Evolutionary conservation across 305 asterid species (phyloP).

Genomic region (Fraxinus angustifolia): DNA sequence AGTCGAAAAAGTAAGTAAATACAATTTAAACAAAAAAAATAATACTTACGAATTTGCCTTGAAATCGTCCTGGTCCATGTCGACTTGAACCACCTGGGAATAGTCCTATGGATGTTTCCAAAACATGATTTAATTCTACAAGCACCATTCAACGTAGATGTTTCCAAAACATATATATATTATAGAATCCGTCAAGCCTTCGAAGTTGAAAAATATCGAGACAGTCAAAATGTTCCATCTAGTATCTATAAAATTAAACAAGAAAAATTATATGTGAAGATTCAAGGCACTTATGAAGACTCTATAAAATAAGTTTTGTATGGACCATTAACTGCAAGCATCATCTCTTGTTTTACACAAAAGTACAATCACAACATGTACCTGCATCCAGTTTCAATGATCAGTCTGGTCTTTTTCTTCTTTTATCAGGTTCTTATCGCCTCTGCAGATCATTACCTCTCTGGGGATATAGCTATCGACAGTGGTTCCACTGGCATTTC

Average conservation of each 20-base stretch:
- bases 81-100: background rate
- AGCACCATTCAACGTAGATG: background rate
- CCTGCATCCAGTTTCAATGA: conserved; percentile 6
- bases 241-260: background rate
- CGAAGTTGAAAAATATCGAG: background rate
- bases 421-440: conserved; percentile 6
- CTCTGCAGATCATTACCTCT: background rate
- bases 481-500: conserved; percentile 28
- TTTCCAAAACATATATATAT: background rate
- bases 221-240: background rate
- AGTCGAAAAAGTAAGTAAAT: background rate
- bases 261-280: background rate
- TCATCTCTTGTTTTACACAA: background rate
- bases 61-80: background rate
- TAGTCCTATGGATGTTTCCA: background rate
- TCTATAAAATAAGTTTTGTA: background rate
- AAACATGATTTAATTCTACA: background rate
- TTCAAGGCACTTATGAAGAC: background rate
- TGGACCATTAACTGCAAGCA: background rate
- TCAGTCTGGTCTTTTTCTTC: conserved; percentile 17
- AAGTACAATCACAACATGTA: conserved; percentile 5
- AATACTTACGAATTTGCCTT: background rate
- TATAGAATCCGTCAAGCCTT: background rate
- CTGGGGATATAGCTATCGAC: conserved; percentile 23
- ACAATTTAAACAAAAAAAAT: background rate